Conservation (phyloP, 148 eudicot species). For the Nyssa sinensis region DNA sequence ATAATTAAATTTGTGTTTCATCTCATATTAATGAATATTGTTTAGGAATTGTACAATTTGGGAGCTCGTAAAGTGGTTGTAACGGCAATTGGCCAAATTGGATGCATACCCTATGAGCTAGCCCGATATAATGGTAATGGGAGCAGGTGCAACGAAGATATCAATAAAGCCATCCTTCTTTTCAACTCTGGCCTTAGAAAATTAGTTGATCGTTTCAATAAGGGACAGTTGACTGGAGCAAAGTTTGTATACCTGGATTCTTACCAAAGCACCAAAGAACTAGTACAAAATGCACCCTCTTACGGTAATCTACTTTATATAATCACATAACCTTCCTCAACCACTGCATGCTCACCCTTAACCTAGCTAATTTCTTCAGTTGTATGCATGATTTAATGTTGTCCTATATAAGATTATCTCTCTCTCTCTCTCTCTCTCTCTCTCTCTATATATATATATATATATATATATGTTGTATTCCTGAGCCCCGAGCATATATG, state of each 20-base stretch:
- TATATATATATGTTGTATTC: too few relatives aligned
- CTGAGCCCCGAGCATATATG: too few relatives aligned
- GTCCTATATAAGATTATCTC: too few relatives aligned
- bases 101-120: slow-evolving; percentile 83
- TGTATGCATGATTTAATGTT: too few relatives aligned
- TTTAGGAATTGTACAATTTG: slow-evolving; percentile 52
- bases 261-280: slow-evolving; percentile 37
- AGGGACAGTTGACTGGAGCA: slow-evolving; percentile 55
- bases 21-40: too few relatives aligned
- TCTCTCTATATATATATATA: too few relatives aligned
- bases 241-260: slow-evolving; percentile 70
- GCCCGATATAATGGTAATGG: slow-evolving; percentile 54
- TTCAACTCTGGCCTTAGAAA: slow-evolving; percentile 61
- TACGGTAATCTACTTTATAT: slow-evolving; percentile 69
- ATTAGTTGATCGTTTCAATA: slow-evolving; percentile 63
- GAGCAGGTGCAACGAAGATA: slow-evolving; percentile 60
- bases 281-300: slow-evolving; percentile 36
- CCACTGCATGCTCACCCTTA: too few relatives aligned
- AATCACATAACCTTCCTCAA: too few relatives aligned
- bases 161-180: slow-evolving; percentile 46
- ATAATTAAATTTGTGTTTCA: too few relatives aligned
- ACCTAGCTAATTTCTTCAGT: too few relatives aligned
- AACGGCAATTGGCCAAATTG: slow-evolving; percentile 68
- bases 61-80: slow-evolving; percentile 81
- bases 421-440: too few relatives aligned